Base-by-base conservation (phyloP, 176 grass and related monocot genomes). In the Zoysia japonica region DNA sequence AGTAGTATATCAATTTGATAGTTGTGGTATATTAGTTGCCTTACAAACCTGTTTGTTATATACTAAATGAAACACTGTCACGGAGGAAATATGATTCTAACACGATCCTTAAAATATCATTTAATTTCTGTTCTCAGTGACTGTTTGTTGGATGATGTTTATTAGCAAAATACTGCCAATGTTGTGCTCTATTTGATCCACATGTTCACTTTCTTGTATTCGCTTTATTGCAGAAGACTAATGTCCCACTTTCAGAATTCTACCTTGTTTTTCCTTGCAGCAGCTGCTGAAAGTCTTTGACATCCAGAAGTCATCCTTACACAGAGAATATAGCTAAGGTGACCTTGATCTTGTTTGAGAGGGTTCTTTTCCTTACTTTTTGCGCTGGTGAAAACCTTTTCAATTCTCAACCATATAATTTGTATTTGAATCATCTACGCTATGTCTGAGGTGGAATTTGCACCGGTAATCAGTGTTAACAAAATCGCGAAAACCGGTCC, bases 1-100 rank as follows among this genome's bases (percentile, higher is more conserved):
- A 85, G 28, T 28, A 28, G 65, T 38, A 85, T 85, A 85, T 76
- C 65, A 19, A 80, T 89, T 71, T 83, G 55, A 77, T 81, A 55
- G 48, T 42, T 56, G 49, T 81, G 57, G 71, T 70, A 76, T 80
- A 43, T 84, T 75, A 69, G 66, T 76, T 44, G 13, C 68, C 65
- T 76, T 42, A 69, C 9, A 4, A 28, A n/a, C 49, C 17, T 80
- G 65, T 66, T 80, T 16, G 56, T 71, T 80, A 85, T 28, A 28
- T 60, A 88, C 57, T 41, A 49, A 79, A 88, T 56, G 54, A 63
- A 70, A 75, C 48, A 75, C 47, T 47, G 72, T 87, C 15, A 71
- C 42, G 3, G 16, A 69, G 68, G 50, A 57, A 69, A 80, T 70
- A 80, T 20, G 20, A 64, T 17, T 75, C 52, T 62, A 19, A 71